Percentiles rank a stretch among this genome's conserved stretches.
phyloP scores from a whole-genome alignment of 495 filamentous ascomycete genomes.

The Hamigera avellanea region DNA sequence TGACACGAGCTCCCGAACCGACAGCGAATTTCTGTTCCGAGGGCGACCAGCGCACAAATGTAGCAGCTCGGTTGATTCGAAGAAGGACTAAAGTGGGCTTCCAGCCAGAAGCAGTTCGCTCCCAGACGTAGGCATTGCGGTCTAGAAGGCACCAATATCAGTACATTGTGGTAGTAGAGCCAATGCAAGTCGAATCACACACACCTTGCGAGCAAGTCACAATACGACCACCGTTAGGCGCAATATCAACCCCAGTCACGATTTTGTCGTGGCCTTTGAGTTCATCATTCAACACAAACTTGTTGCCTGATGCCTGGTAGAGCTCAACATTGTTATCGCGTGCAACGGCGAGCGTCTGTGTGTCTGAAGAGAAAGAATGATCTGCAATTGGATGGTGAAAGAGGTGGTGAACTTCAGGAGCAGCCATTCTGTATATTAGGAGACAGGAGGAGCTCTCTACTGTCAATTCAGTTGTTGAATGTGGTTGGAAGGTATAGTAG shows the following conservation, averaged over 20 bases:
- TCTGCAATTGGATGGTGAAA: conserved; percentile 95
- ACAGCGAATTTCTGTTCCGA: conserved; percentile 96
- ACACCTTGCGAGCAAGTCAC: conserved; percentile 94
- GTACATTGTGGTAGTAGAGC: background rate
- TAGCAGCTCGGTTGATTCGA: conserved; percentile 93
- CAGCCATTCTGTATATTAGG: conserved; percentile 49
- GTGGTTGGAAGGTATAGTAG: background rate
- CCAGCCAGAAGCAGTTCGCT: conserved; percentile 79
- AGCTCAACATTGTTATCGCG: conserved; percentile 87
- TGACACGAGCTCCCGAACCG: conserved; percentile 87
- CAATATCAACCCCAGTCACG: conserved; percentile 93
- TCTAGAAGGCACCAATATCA: conserved; percentile 39
- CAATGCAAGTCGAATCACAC: conserved; percentile 7
- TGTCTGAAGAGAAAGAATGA: conserved; percentile 94
- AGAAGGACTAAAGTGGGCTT: conserved; percentile 95
- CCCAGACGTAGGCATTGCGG: conserved; percentile 97
- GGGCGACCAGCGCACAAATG: conserved; percentile 94
- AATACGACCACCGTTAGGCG: conserved; percentile 77
- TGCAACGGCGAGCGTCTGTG: conserved; percentile 77
- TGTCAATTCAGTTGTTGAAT: conserved; percentile 44
- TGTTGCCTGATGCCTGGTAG: conserved; percentile 59
- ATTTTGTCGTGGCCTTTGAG: conserved; percentile 94
- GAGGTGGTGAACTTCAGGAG: conserved; percentile 88
- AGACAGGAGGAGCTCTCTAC: conserved; percentile 99
- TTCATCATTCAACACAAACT: conserved; percentile 80